Base-by-base conservation (phyloP, 2,329 filamentous ascomycete species). In the Fusarium proliferatum region DNA sequence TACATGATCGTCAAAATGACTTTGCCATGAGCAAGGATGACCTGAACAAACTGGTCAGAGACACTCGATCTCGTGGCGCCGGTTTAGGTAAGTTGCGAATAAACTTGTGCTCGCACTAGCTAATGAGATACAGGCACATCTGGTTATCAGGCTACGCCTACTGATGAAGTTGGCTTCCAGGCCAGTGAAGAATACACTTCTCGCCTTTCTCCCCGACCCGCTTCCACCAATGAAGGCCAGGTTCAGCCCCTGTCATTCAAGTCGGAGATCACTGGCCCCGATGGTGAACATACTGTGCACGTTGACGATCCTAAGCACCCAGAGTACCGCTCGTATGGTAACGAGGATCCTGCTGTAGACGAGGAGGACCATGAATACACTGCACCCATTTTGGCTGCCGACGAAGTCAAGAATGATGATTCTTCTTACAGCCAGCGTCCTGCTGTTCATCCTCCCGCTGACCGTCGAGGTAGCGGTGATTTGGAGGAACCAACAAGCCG, bases 21-120 rank as follows among this genome's bases (percentile, higher is more conserved):
- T 97, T 93, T 84, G 94, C 94, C 63, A 89, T 97, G 90, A 96
- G 93, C 83, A 95, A 93, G 77, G 93, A 94, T 46, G 94, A 97
- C 79, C 84, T 98, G 76, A 97, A 97, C 84, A 95, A 93, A 84
- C 92, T 98, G 75, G 95, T 98, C 64, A 90, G 91, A 72, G 89
- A 93, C 46, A 94, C 92, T 42, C 89, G 87, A 61, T 87, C 83
- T 76, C 87, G 85, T 75, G 86, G 87, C 61, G 81, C 82, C 77
- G 86, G 85, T 76, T 81, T 86, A 77, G 87, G 87, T 88, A 87
- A 84, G 84, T 80, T 42, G 11, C 4, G 17, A 38, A 10, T 42
- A 8, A 19, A 11, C 15, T 57, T 13, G 63, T 64, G 71, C 46
- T 61, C 62, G n/a, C 53, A 46, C 34, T 51, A 38, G 58, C 74